A percentile compares a stretch with the other conserved stretches of the same genome.
Evolutionary conservation across 768 basidiomycete genomes (phyloP).

Genomic region (Amanita rubescens): DNA sequence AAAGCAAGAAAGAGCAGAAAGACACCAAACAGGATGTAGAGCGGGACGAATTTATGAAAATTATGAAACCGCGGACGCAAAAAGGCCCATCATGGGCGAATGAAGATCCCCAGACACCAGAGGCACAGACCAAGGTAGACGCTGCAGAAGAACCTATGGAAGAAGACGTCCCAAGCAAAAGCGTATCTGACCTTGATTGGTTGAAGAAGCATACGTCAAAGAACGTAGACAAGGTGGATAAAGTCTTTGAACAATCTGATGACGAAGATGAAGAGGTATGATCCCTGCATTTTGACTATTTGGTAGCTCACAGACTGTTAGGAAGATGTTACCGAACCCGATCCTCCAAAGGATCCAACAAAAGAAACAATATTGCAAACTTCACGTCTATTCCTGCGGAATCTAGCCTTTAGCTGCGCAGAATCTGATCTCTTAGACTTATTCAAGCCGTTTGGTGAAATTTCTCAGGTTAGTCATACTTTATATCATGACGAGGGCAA

Average conservation of each 20-base stretch:
- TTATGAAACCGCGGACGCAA: conserved; percentile 59
- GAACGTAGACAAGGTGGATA: conserved; percentile 34
- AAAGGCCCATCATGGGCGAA: conserved; percentile 66
- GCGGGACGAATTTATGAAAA: conserved; percentile 61
- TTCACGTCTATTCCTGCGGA: conserved; percentile 85
- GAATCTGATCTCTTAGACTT: conserved; percentile 58
- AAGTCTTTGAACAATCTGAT: conserved; percentile 56
- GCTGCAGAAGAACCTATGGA: conserved; percentile 9
- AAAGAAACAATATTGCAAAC: conserved; percentile 62
- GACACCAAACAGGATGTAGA: conserved; percentile 25
- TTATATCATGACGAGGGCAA: not conserved
- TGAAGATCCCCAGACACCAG: conserved; percentile 22
- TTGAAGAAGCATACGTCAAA: conserved; percentile 57
- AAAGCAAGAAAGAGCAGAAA: conserved; percentile 13
- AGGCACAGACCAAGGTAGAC: conserved; percentile 7
- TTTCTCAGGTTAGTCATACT: conserved; percentile 60
- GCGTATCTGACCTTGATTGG: conserved; percentile 69
- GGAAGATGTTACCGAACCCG: conserved; percentile 7
- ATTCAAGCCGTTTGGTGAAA: conserved; percentile 61
- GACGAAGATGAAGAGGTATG: conserved; percentile 30
- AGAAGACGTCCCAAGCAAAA: conserved; percentile 21
- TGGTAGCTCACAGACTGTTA: not conserved
- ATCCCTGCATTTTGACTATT: not conserved
- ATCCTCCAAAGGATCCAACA: conserved; percentile 27
- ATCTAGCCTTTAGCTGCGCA: conserved; percentile 82